Conservation (phyloP, 2,329 filamentous ascomycete genomes). For the Fusarium newnesense region DNA sequence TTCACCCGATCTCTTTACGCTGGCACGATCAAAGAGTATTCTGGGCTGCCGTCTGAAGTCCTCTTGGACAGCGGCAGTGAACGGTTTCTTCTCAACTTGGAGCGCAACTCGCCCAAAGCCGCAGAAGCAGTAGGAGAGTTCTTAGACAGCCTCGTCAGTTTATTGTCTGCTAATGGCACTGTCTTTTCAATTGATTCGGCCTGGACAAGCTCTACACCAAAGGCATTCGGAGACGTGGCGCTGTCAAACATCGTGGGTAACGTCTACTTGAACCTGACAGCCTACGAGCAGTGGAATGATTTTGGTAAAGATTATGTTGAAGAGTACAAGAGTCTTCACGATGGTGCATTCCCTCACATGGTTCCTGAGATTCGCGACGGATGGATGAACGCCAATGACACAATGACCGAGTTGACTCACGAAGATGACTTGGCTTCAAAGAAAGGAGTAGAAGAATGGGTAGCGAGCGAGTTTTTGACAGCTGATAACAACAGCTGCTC, state of each 20-base stretch:
- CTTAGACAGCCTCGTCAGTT: neutral
- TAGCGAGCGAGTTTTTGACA: neutral
- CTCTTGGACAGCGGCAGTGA: neutral
- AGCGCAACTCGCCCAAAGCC: fast-evolving
- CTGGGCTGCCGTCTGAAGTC: neutral
- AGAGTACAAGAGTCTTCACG: neutral
- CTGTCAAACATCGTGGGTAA: neutral
- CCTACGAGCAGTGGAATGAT: slow-evolving; percentile 24
- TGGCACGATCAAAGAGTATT: neutral
- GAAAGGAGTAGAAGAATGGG: slow-evolving; percentile 3
- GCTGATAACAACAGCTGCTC: neutral
- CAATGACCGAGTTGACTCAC: neutral
- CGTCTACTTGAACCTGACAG: neutral
- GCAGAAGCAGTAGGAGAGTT: neutral
- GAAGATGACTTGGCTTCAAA: slow-evolving; percentile 2
- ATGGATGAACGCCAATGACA: neutral
- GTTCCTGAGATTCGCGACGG: neutral
- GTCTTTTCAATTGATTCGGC: neutral
- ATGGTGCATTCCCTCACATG: slow-evolving; percentile 15
- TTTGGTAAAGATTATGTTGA: slow-evolving; percentile 6
- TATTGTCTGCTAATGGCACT: neutral
- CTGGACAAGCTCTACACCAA: neutral
- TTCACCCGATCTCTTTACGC: slow-evolving; percentile 1
- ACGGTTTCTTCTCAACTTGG: fast-evolving
- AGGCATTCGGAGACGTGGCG: fast-evolving